These are phyloP conservation scores for Eucalyptus grandis DNA, from an alignment of 345 rosid species.

Conservation along the genomic window DNA sequence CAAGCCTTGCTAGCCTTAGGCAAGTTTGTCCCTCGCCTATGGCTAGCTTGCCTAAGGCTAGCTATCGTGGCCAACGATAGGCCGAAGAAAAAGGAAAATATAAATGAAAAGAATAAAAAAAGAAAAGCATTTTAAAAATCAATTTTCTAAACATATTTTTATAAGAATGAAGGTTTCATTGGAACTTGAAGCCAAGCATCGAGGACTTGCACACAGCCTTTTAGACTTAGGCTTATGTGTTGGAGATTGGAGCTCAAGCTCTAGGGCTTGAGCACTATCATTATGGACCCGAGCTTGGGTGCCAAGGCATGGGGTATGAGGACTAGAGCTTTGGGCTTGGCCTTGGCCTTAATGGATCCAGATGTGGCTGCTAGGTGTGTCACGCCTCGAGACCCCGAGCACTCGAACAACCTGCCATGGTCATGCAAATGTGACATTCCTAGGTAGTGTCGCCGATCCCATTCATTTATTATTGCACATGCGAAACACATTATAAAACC, in stretches of 20 bases:
- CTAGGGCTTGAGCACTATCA: neutral
- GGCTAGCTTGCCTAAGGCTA: neutral
- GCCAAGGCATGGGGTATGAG: neutral
- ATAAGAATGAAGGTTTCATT: neutral
- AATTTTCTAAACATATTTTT: too few species aligned
- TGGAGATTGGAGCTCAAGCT: neutral
- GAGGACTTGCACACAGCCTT: neutral
- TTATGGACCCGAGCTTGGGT: neutral
- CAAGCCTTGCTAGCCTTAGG: neutral
- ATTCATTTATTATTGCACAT: too few species aligned
- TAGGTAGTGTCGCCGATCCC: rapidly evolving
- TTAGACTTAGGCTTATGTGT: neutral
- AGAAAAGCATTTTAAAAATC: too few species aligned
- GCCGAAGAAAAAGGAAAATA: neutral
- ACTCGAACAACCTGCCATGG: too few species aligned
- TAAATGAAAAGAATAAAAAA: neutral
- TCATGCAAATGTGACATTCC: too few species aligned
- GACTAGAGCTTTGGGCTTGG: neutral
- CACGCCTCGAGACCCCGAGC: too few species aligned
- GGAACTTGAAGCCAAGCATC: neutral
- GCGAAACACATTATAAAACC: too few species aligned
- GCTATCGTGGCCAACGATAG: neutral
- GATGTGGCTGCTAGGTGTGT: neutral
- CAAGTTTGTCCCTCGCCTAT: neutral
- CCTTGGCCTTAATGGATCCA: neutral